Evolutionary conservation across 164 flowering plant genomes (phyloP), one percentile per base, ranked within the genome.

Genomic region (Vitis riparia): DNA sequence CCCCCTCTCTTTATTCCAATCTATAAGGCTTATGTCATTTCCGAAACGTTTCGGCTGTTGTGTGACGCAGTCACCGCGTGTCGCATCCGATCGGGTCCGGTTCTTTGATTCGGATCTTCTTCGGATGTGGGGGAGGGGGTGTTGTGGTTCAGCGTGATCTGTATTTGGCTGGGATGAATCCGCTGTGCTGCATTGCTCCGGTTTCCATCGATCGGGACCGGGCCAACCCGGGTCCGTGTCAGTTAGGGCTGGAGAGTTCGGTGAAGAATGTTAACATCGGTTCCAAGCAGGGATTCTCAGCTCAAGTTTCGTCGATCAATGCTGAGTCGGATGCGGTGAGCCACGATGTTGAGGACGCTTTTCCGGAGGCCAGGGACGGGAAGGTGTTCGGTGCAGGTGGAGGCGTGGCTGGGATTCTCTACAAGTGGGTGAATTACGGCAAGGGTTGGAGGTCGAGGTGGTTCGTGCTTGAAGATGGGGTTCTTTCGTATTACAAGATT

Each of bases 151-250:
- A 0, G 55, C 48, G 49, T 44, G 17, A 32, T 55, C 48, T 66
- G 12, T 65, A 29, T 14, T 30, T 59, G 37, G 8, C 55, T 1
- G 55, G 49, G 70, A 94, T 94, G 99, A 94, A 94, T 80, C 99
- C 99, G 17, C 81, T 95, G 30, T 95, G 98, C 93, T 95, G 99
- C 94, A 95, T 95, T 84, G 99, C 99, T 69, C 99, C 99, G 67
- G 98, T 92, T 17, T 90, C 99, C 59, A 75, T 90, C 73, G 98
- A 90, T 30, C 87, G 89, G 55, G 99, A 91, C 68, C 84, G 87
- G 72, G 68, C 77, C 48, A 79, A 76, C 64, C 79, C 89, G 16
- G 27, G 72, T 37, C 82, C 77, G 59, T 60, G 73, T 23, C 82
- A 80, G 56, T 8, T 84, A 47, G 87, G 88, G 75, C 64, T 64